Evolutionary conservation across 768 basidiomycete species (phyloP).

Genomic region (Hydnomerulius pinastri): DNA sequence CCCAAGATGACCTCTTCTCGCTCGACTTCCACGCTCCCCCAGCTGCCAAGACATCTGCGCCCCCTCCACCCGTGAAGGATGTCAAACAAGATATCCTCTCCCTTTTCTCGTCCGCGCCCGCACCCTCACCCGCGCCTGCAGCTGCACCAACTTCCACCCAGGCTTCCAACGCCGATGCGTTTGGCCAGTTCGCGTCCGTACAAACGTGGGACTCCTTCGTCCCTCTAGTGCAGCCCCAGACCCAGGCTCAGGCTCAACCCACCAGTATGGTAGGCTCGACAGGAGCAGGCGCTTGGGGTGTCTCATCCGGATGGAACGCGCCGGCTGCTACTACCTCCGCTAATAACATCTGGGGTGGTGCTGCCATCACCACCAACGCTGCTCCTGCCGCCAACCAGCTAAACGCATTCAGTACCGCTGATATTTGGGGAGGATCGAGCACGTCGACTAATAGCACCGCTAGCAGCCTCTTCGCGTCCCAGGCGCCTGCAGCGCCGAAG

Average conservation of each 20-base stretch:
- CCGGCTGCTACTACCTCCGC: slow-evolving; percentile 29
- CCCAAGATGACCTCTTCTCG: slow-evolving; percentile 72
- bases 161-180: slow-evolving; percentile 31
- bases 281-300: slow-evolving; percentile 67
- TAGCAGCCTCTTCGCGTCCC: slow-evolving; percentile 35
- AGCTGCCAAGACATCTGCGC: slow-evolving; percentile 21
- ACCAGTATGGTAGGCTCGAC: slow-evolving; percentile 56
- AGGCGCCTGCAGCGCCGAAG: slow-evolving; percentile 43
- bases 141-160: slow-evolving; percentile 9
- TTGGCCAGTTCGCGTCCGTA: slow-evolving; percentile 38
- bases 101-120: slow-evolving; percentile 59
- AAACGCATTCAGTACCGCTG: slow-evolving; percentile 41
- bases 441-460: slow-evolving; percentile 32
- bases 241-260: slow-evolving; percentile 27
- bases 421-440: slow-evolving; percentile 58
- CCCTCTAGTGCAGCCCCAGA: slow-evolving; percentile 20
- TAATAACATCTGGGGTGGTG: slow-evolving; percentile 37
- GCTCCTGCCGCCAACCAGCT: slow-evolving; percentile 26
- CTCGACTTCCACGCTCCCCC: slow-evolving; percentile 80
- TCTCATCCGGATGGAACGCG: slow-evolving; percentile 62
- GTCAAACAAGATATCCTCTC: slow-evolving; percentile 86
- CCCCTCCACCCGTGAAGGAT: slow-evolving; percentile 57
- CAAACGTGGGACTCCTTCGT: slow-evolving; percentile 30
- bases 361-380: slow-evolving; percentile 14
- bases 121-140: slow-evolving; percentile 24